A percentile compares a stretch with the other conserved stretches of the same genome.
These are phyloP conservation scores for Monotropa hypopitys DNA, from an alignment of 179 eudicot genomes.

Conservation along the genomic window DNA sequence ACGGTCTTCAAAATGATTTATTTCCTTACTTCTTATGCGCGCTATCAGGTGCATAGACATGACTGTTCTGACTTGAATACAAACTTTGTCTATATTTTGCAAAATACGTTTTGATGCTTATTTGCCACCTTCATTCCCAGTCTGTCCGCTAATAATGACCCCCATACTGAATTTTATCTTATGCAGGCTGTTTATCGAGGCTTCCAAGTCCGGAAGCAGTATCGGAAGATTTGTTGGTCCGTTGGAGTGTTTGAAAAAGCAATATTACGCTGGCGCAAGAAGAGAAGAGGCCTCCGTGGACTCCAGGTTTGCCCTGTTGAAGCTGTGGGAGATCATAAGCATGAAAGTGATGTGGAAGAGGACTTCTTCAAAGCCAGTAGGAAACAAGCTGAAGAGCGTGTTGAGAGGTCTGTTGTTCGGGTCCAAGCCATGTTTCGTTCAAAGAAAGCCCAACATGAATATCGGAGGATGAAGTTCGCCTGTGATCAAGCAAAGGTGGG, in stretches of 20 bases:
- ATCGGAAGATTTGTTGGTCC: constrained; percentile 62
- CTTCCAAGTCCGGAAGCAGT: constrained; percentile 61
- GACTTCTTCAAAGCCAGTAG: constrained; percentile 80
- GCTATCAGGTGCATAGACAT: constrained; percentile 22
- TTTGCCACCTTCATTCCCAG: not conserved
- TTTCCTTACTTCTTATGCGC: constrained; percentile 24
- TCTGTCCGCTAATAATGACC: not conserved
- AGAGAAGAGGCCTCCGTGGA: constrained; percentile 72
- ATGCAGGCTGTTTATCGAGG: constrained; percentile 68
- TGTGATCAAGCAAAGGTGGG: constrained; percentile 48
- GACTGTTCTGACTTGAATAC: not conserved
- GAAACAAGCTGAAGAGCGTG: constrained; percentile 80
- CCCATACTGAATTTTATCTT: not conserved
- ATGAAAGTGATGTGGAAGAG: constrained; percentile 53
- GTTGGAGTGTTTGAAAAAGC: constrained; percentile 92
- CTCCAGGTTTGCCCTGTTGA: constrained; percentile 36
- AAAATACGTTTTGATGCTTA: not conserved
- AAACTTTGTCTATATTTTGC: not conserved
- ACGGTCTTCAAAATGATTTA: not conserved
- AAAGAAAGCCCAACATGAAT: constrained; percentile 73
- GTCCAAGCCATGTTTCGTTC: constrained; percentile 97
- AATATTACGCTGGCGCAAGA: constrained; percentile 71
- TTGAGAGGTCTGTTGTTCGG: constrained; percentile 71
- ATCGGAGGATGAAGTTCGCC: constrained; percentile 72
- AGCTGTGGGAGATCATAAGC: constrained; percentile 21